phyloP scores from a whole-genome alignment of 345 rosid genomes.

The Nephelium lappaceum region DNA sequence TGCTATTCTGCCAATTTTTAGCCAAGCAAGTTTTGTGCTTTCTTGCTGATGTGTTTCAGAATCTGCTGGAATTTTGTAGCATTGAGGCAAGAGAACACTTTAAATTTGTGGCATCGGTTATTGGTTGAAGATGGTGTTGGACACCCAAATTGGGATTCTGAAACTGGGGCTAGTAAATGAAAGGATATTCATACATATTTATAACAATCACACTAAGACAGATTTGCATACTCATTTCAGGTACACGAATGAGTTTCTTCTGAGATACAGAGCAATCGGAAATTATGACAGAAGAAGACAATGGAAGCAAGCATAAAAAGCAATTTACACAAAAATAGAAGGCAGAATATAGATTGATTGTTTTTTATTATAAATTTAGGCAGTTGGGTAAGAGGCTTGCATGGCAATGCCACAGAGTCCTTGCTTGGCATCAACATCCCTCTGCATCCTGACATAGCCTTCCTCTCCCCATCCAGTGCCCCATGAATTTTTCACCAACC shows the following conservation, averaged over 20 bases:
- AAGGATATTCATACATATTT: neutral
- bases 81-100: too few species aligned
- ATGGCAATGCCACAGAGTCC: conserved; percentile 47
- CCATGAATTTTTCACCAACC: conserved; percentile 50
- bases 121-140: too few species aligned
- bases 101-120: too few species aligned
- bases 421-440: conserved; percentile 29
- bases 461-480: conserved; percentile 39
- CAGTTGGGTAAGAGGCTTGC: conserved; percentile 39
- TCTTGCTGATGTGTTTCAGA: too few species aligned
- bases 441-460: conserved; percentile 39
- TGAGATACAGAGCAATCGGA: neutral
- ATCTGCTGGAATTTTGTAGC: too few species aligned
- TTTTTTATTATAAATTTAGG: neutral
- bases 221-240: neutral
- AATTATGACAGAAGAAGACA: neutral
- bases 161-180: neutral
- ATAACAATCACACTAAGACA: neutral
- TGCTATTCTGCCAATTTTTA: too few species aligned
- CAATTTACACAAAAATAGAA: neutral
- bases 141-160: neutral
- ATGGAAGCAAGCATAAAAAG: neutral
- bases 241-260: neutral
- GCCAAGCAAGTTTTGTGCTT: too few species aligned
- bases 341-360: neutral